Conservation (phyloP, 1,139 yeast genomes). For the Chernovozyma aurita region DNA sequence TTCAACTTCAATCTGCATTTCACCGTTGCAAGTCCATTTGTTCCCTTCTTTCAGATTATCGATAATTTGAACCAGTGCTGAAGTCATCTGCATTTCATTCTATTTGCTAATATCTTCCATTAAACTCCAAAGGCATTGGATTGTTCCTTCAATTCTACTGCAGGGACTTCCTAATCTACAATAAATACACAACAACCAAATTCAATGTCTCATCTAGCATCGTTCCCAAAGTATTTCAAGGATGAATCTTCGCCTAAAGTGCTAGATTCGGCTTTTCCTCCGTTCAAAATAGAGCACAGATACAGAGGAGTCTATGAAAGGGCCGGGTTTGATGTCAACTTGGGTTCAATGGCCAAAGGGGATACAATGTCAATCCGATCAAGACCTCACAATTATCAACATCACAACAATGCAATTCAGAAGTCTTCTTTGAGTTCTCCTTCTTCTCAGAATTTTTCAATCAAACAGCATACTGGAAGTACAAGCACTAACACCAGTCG, state of each 20-base stretch:
- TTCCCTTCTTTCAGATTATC: too few species aligned
- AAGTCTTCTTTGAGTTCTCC: background rate
- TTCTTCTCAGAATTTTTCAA: background rate
- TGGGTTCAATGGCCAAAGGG: conserved; percentile 8
- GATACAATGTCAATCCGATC: conserved; percentile 2
- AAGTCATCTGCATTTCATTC: too few species aligned
- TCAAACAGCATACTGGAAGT: background rate
- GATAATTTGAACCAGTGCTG: too few species aligned
- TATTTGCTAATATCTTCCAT: too few species aligned
- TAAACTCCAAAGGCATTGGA: too few species aligned
- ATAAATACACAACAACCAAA: too few species aligned
- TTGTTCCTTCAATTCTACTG: too few species aligned
- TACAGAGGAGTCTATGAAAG: conserved; percentile 61
- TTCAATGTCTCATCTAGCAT: conserved; percentile 12
- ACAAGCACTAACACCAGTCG: background rate
- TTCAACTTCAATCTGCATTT: too few species aligned
- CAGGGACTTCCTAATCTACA: too few species aligned
- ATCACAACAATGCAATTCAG: too few species aligned
- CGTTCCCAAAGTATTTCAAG: conserved; percentile 27
- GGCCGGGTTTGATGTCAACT: conserved; percentile 59
- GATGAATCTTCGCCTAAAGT: conserved; percentile 28
- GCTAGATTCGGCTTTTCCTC: conserved; percentile 53
- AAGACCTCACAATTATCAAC: background rate
- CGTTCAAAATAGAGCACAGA: conserved; percentile 48
- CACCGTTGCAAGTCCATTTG: too few species aligned